Evolutionary conservation across 768 basidiomycete genomes (phyloP).

Genomic region (Boletus vinaceobasis): DNA sequence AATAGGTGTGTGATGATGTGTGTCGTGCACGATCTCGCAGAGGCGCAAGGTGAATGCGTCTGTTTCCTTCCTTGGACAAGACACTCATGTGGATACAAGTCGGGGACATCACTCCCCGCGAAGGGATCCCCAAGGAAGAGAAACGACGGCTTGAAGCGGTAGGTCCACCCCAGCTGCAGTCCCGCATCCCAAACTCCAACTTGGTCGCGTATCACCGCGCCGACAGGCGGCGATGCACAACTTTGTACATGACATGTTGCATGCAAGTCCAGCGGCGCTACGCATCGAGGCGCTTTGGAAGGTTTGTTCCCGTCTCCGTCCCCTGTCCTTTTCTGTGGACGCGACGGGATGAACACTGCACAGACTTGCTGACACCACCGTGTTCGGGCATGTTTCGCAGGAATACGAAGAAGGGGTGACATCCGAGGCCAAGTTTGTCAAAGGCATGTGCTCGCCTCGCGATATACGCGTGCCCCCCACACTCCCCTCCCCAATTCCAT

Average conservation of each 20-base stretch:
- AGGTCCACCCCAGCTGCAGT: slow-evolving; percentile 10
- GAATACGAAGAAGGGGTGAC: slow-evolving; percentile 81
- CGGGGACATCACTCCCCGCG: slow-evolving; percentile 90
- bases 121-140: slow-evolving; percentile 78
- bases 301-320: slow-evolving; percentile 27
- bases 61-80: neutral
- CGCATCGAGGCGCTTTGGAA: slow-evolving; percentile 71
- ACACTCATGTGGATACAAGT: slow-evolving; percentile 42
- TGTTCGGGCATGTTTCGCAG: slow-evolving; percentile 32
- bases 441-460: slow-evolving; percentile 46
- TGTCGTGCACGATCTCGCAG: slow-evolving; percentile 92
- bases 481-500: neutral
- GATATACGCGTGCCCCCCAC: neutral
- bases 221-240: slow-evolving; percentile 84
- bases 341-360: neutral
- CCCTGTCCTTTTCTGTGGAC: neutral
- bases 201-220: neutral
- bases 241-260: slow-evolving; percentile 88
- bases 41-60: slow-evolving; percentile 69
- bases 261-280: slow-evolving; percentile 62
- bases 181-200: neutral
- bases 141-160: slow-evolving; percentile 78
- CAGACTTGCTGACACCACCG: neutral
- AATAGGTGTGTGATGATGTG: slow-evolving; percentile 80
- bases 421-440: slow-evolving; percentile 80